Percentiles rank a stretch among this genome's conserved stretches.
These are phyloP conservation scores for Torulaspora pretoriensis DNA, from an alignment of 1,139 yeast species.

Conservation along the genomic window DNA sequence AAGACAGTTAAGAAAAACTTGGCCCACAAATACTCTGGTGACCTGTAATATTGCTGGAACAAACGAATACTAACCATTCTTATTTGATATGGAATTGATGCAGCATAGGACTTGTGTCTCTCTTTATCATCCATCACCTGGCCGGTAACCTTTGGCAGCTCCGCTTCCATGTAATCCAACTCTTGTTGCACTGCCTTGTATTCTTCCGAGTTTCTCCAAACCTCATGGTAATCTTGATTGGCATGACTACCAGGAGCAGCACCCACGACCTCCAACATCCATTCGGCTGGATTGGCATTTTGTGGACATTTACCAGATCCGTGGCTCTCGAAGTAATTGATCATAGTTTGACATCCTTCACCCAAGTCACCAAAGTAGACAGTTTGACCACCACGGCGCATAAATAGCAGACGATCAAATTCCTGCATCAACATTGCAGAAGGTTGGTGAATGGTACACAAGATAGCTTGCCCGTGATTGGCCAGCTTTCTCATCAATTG, in stretches of 20 bases:
- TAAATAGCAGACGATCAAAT: slow-evolving; percentile 68
- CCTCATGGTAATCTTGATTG: slow-evolving; percentile 57
- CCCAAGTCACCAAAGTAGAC: slow-evolving; percentile 83
- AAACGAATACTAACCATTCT: slow-evolving; percentile 50
- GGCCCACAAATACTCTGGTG: slow-evolving; percentile 56
- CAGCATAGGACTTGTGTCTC: slow-evolving; percentile 40
- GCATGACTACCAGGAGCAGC: slow-evolving; percentile 77
- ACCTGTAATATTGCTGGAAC: slow-evolving; percentile 58
- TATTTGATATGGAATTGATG: slow-evolving; percentile 48
- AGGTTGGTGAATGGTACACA: slow-evolving; percentile 83
- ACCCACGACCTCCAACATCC: slow-evolving; percentile 78
- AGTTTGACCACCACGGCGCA: slow-evolving; percentile 72
- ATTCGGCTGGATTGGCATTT: slow-evolving; percentile 75
- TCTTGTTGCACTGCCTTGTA: slow-evolving; percentile 43
- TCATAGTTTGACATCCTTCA: slow-evolving; percentile 53
- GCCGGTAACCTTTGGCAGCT: slow-evolving; percentile 31
- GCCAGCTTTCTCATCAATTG: slow-evolving; percentile 72
- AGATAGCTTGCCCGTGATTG: slow-evolving; percentile 73
- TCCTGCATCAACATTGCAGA: slow-evolving; percentile 72
- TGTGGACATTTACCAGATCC: slow-evolving; percentile 66
- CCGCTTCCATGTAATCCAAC: slow-evolving; percentile 45
- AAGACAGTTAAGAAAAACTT: slow-evolving; percentile 47
- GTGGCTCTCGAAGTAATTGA: slow-evolving; percentile 62
- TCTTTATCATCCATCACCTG: slow-evolving; percentile 6
- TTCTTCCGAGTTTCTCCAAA: slow-evolving; percentile 61